Evolutionary conservation across 2,329 filamentous ascomycete species (phyloP).

Genomic region (Dothidotthia symphoricarpi): DNA sequence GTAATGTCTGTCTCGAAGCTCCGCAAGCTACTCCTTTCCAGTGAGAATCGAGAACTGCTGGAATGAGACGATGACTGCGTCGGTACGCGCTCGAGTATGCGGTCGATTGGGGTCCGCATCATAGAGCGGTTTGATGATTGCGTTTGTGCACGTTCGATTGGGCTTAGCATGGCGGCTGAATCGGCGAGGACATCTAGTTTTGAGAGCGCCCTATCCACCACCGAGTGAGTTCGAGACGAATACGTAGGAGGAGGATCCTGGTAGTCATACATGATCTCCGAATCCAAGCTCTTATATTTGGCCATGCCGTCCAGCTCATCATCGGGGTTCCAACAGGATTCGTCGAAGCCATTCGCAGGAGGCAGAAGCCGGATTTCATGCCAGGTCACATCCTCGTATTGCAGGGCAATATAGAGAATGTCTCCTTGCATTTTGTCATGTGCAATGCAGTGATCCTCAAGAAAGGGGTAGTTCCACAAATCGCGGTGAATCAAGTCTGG

Average conservation of each 20-base stretch:
- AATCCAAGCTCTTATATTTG: constrained; percentile 40
- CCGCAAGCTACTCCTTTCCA: constrained; percentile 38
- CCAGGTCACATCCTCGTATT: constrained; percentile 43
- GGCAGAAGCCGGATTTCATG: constrained; percentile 42
- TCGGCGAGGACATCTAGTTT: constrained; percentile 41
- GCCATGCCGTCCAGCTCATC: constrained; percentile 41
- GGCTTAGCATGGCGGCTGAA: constrained; percentile 38
- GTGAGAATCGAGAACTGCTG: constrained; percentile 27
- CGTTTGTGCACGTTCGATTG: constrained; percentile 32
- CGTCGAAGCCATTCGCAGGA: constrained; percentile 30
- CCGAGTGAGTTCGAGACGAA: constrained; percentile 43
- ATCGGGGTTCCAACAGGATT: constrained; percentile 42
- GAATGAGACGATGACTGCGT: constrained; percentile 16
- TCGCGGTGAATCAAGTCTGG: constrained; percentile 34
- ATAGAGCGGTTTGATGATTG: constrained; percentile 13
- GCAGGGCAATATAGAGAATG: constrained; percentile 42
- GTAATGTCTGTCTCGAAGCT: constrained; percentile 40
- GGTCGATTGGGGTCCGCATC: constrained; percentile 2
- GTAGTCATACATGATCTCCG: constrained; percentile 46
- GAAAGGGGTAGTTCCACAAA: constrained; percentile 43
- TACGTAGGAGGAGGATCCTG: constrained; percentile 45
- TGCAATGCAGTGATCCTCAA: constrained; percentile 44
- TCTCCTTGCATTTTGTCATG: constrained; percentile 46
- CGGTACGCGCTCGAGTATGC: constrained; percentile 9
- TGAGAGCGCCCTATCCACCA: constrained; percentile 39